Base-by-base conservation (phyloP, 257 asterid species). In the Solanum dulcamara region DNA sequence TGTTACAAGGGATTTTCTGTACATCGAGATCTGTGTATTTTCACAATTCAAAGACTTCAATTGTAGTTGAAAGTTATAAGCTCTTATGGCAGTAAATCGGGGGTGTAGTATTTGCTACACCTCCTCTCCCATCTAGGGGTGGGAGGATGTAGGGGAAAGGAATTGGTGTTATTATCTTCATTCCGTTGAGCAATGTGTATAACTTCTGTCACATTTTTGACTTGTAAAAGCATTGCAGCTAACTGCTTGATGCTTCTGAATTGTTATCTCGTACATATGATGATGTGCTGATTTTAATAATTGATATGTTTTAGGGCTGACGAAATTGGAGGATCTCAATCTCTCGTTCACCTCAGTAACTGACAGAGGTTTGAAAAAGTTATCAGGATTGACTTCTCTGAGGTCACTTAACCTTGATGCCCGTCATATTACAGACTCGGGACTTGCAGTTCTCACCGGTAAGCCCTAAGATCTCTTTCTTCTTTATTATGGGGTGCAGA, bases 381-480 rank as follows among this genome's bases (percentile, higher is more conserved):
- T 90, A 57, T 82, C 87, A 70, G 86, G 81, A 46, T 86, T 88
- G 84, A 85, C 86, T 59, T 86, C 87, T 83, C 89, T 90, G 24
- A 90, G 87, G 70, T 88, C 87, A 18, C 85, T 90, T 46, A 90
- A 86, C 68, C 85, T 90, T 84, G 92, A 90, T 85, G n/a, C 88
- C 88, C 90, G 86, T 70, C 89, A 84, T 7, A 85, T 90, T 55
- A 86, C 92, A 11, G 90, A 90, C 46, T 42, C 59, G 14, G 90
- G 89, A 22, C 88, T 90, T 17, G 87, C 88, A n/a, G 40, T 48
- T 74, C 88, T 90, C 72, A 85, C 86, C 0, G 32, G 92, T 88
- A 83, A 72, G 71, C 55, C 62, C 26, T 67, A 8, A 46, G n/a
- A 10, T 38, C 70, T 83, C 11, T 67, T 40, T 24, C 22, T 48